Conservation (phyloP, 2,329 filamentous ascomycete species). For the Sporothrix luriei region DNA sequence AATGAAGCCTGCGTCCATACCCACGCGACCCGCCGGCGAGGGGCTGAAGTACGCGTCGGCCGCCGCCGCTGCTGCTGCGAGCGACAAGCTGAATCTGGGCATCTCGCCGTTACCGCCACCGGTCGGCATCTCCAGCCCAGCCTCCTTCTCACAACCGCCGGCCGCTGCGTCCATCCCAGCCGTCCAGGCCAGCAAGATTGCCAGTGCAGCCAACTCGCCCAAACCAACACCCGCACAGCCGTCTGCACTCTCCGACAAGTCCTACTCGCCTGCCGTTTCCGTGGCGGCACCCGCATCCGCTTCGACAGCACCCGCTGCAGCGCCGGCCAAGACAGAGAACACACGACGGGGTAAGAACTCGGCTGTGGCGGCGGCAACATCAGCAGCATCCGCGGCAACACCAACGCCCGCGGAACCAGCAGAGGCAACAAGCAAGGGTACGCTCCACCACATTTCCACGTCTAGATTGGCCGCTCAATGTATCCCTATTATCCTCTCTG, state of each 20-base stretch:
- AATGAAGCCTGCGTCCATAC: constrained; percentile 93
- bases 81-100: constrained; percentile 82
- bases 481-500: no score
- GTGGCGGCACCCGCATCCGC: constrained; percentile 10
- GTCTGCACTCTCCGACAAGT: constrained; percentile 43
- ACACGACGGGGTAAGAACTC: constrained; percentile 49
- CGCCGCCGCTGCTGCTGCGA: constrained; percentile 87
- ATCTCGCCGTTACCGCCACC: constrained; percentile 93
- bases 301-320: constrained; percentile 38
- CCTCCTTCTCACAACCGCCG: constrained; percentile 41
- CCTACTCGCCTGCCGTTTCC: constrained; percentile 41
- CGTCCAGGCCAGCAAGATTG: constrained; percentile 58
- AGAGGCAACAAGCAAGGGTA: constrained; percentile 39
- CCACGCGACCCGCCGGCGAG: constrained; percentile 81
- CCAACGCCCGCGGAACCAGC: constrained; percentile 46
- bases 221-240: constrained; percentile 53
- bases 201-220: constrained; percentile 61
- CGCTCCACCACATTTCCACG: not conserved
- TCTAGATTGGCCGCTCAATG: no score
- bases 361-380: constrained; percentile 36
- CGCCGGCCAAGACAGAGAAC: constrained; percentile 41
- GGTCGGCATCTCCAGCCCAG: constrained; percentile 57
- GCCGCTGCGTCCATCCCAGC: constrained; percentile 54
- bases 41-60: constrained; percentile 96
- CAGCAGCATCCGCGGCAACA: constrained; percentile 19